Conservation (phyloP, 176 grass and related monocot species). For the Cenchrus americanus region DNA sequence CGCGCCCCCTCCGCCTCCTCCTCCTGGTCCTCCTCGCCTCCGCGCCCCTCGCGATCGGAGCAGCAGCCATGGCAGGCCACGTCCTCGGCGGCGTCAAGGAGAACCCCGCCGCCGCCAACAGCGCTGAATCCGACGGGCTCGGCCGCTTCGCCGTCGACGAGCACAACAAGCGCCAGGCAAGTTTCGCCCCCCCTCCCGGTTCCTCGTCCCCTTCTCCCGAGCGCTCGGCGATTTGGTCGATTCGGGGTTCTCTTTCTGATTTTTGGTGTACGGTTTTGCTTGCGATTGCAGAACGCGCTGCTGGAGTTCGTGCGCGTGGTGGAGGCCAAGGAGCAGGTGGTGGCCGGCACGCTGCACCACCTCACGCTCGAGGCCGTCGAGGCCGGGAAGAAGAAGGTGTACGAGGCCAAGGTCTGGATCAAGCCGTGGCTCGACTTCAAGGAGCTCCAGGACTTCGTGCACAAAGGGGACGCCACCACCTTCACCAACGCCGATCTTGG, state of each 20-base stretch:
- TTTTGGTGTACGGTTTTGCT: background rate
- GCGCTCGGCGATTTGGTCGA: background rate
- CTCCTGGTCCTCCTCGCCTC: conserved; percentile 20
- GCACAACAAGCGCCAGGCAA: conserved; percentile 87
- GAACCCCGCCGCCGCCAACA: conserved; percentile 61
- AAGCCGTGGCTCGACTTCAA: conserved; percentile 95
- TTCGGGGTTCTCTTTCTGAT: conserved; percentile 5
- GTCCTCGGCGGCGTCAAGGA: conserved; percentile 41
- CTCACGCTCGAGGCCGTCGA: conserved; percentile 83
- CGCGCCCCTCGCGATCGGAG: conserved; percentile 40
- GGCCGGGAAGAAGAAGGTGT: conserved; percentile 80
- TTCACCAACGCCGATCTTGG: conserved; percentile 66
- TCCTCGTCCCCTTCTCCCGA: background rate
- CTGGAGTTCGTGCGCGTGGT: conserved; percentile 85
- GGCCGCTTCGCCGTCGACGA: conserved; percentile 86
- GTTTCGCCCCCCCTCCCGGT: background rate
- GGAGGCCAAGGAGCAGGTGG: conserved; percentile 90
- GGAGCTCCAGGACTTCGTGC: conserved; percentile 82
- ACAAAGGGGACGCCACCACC: conserved; percentile 44
- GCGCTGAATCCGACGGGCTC: conserved; percentile 69
- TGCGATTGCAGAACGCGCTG: conserved; percentile 63
- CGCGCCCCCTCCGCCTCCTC: background rate
- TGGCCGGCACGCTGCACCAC: conserved; percentile 82
- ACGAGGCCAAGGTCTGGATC: conserved; percentile 94
- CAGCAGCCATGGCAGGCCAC: conserved; percentile 45